Evolutionary conservation across 2,329 filamentous ascomycete species (phyloP).

Genomic region (Fusarium graminum): DNA sequence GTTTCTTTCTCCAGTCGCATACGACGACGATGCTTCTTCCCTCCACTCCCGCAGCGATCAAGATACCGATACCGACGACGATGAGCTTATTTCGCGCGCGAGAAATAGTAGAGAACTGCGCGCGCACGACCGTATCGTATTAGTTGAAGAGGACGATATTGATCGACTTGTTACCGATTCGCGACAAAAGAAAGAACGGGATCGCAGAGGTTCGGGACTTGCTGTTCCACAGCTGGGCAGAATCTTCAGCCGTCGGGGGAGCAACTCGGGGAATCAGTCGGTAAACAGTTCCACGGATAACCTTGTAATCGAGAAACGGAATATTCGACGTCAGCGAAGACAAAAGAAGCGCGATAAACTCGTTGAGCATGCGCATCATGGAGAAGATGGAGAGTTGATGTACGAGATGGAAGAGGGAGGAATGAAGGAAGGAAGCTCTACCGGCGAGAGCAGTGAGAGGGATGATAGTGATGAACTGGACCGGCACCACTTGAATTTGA

Average conservation of each 20-base stretch:
- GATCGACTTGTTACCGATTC: slow-evolving; percentile 70
- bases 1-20: slow-evolving; percentile 72
- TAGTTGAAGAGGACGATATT: slow-evolving; percentile 81
- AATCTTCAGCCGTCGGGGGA: slow-evolving; percentile 57
- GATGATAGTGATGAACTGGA: slow-evolving; percentile 71
- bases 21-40: slow-evolving; percentile 78
- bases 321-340: slow-evolving; percentile 63
- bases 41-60: slow-evolving; percentile 77
- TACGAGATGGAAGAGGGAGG: slow-evolving; percentile 91
- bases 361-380: slow-evolving; percentile 66
- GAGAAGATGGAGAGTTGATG: slow-evolving; percentile 82
- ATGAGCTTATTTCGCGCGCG: slow-evolving; percentile 73
- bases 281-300: slow-evolving; percentile 63
- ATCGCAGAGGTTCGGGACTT: slow-evolving; percentile 64
- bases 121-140: slow-evolving; percentile 75
- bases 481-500: slow-evolving; percentile 63
- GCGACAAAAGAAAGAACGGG: slow-evolving; percentile 63
- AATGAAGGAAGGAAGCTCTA: slow-evolving; percentile 74
- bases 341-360: slow-evolving; percentile 66
- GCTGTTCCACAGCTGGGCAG: slow-evolving; percentile 65
- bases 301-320: slow-evolving; percentile 63
- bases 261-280: slow-evolving; percentile 53
- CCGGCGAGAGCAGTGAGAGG: slow-evolving; percentile 72
- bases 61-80: slow-evolving; percentile 82
- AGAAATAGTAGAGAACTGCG: slow-evolving; percentile 78